Evolutionary conservation across 805 yeast species (phyloP).

Genomic region (Metschnikowia kunwiensis): DNA sequence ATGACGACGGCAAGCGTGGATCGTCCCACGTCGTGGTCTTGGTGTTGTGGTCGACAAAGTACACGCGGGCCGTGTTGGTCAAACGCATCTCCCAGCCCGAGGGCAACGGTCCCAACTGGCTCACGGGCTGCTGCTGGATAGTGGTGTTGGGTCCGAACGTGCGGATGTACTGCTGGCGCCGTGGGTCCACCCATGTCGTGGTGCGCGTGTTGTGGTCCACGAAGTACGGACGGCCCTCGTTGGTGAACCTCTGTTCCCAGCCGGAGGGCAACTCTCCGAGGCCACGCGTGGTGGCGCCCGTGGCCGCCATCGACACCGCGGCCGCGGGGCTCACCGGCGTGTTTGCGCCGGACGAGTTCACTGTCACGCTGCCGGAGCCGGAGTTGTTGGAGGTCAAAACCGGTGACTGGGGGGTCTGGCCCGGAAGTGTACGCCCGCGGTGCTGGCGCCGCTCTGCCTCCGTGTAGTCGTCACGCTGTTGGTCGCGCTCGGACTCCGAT

Average conservation of each 20-base stretch:
- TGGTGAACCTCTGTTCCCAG: slow-evolving; percentile 98
- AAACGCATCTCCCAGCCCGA: slow-evolving; percentile 99
- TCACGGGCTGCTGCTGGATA: slow-evolving; percentile 95
- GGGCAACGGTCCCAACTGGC: slow-evolving; percentile 96
- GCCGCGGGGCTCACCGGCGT: slow-evolving; percentile 62
- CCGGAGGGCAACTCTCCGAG: slow-evolving; percentile 97
- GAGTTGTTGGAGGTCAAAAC: slow-evolving; percentile 19
- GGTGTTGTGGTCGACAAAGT: slow-evolving; percentile 98
- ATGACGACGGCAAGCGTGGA: slow-evolving; percentile 94
- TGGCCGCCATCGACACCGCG: slow-evolving; percentile 65
- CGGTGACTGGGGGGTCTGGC: slow-evolving; percentile 41
- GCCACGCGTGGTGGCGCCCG: slow-evolving; percentile 92
- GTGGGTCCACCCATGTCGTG: slow-evolving; percentile 99
- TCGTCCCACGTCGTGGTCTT: slow-evolving; percentile 99
- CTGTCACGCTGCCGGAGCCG: slow-evolving; percentile 46
- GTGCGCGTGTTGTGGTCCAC: slow-evolving; percentile 99
- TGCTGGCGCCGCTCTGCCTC: slow-evolving; percentile 91
- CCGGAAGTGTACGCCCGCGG: slow-evolving; percentile 86
- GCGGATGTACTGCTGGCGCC: slow-evolving; percentile 97
- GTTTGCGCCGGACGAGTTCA: slow-evolving; percentile 42
- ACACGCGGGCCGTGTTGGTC: slow-evolving; percentile 97
- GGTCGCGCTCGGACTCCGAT: slow-evolving; percentile 65
- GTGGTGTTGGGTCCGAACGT: slow-evolving; percentile 89
- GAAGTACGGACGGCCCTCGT: slow-evolving; percentile 97
- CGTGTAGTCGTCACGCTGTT: slow-evolving; percentile 62